phyloP scores from a whole-genome alignment of 345 rosid genomes.

The Gossypioides kirkii region DNA sequence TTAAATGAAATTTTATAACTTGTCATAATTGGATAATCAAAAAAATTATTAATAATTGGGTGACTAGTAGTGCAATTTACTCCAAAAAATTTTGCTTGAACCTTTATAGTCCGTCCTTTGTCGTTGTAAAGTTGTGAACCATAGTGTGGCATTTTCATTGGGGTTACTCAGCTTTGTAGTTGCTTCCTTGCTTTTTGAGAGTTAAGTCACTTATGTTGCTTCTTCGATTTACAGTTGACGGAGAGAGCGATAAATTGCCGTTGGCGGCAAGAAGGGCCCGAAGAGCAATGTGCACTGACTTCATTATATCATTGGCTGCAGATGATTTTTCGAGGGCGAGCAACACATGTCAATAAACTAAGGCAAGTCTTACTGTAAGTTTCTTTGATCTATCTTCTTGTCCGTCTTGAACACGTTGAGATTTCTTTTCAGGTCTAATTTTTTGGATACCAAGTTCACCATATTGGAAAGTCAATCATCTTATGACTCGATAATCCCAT shows the following conservation, averaged over 20 bases:
- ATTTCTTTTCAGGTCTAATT: slow-evolving; percentile 65
- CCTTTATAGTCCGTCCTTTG: too few species aligned
- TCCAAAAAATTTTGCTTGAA: too few species aligned
- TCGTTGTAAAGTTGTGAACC: slow-evolving; percentile 1
- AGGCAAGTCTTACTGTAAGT: slow-evolving; percentile 40
- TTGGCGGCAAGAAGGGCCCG: slow-evolving; percentile 76
- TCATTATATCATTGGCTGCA: slow-evolving; percentile 56
- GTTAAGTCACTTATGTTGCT: background rate
- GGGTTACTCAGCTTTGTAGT: background rate
- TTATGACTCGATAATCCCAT: slow-evolving; percentile 36
- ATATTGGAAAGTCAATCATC: slow-evolving; percentile 60
- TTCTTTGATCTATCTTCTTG: background rate
- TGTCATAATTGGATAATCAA: too few species aligned
- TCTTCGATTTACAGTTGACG: slow-evolving; percentile 53
- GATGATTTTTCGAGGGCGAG: slow-evolving; percentile 82
- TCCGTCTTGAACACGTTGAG: slow-evolving; percentile 1
- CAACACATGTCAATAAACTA: slow-evolving; percentile 63
- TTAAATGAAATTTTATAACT: too few species aligned
- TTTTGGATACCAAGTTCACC: slow-evolving; percentile 87
- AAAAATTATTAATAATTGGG: too few species aligned
- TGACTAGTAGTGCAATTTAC: too few species aligned
- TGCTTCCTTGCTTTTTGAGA: background rate
- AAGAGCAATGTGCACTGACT: slow-evolving; percentile 79
- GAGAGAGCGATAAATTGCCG: slow-evolving; percentile 59
- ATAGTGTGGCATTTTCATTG: background rate